A percentile compares a stretch with the other conserved stretches of the same genome.
These are phyloP conservation scores for Cichorium intybus DNA, from an alignment of 140 eudicot species.

Conservation along the genomic window DNA sequence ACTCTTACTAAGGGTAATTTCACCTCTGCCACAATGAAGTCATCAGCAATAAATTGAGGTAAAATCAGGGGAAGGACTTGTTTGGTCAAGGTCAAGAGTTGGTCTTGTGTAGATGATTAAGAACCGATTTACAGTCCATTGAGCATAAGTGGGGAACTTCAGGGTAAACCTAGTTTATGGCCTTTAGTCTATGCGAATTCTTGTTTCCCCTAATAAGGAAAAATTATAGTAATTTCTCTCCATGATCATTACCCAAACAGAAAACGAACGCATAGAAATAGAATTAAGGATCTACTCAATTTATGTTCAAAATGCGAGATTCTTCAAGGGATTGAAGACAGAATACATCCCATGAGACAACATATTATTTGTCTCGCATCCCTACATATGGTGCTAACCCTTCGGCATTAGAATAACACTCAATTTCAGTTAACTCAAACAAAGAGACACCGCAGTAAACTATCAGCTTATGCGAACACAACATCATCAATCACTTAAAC, in stretches of 20 bases:
- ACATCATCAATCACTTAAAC: neutral
- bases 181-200: neutral
- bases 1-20: neutral
- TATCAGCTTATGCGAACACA: conserved; percentile 9
- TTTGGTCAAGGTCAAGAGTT: conserved; percentile 5
- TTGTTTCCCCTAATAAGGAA: neutral
- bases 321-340: neutral
- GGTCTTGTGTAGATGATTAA: neutral
- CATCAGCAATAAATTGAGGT: neutral
- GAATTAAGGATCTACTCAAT: neutral
- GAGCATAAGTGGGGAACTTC: neutral
- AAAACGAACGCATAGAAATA: neutral
- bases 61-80: neutral
- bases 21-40: neutral
- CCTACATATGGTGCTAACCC: neutral
- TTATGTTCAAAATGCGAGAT: neutral
- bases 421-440: conserved; percentile 9
- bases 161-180: conserved; percentile 7
- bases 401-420: neutral
- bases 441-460: neutral
- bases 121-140: neutral
- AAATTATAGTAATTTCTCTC: neutral
- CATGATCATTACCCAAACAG: neutral
- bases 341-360: neutral
- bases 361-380: neutral